phyloP scores from a whole-genome alignment of 768 basidiomycete genomes.

The Auriculariales sp. region DNA sequence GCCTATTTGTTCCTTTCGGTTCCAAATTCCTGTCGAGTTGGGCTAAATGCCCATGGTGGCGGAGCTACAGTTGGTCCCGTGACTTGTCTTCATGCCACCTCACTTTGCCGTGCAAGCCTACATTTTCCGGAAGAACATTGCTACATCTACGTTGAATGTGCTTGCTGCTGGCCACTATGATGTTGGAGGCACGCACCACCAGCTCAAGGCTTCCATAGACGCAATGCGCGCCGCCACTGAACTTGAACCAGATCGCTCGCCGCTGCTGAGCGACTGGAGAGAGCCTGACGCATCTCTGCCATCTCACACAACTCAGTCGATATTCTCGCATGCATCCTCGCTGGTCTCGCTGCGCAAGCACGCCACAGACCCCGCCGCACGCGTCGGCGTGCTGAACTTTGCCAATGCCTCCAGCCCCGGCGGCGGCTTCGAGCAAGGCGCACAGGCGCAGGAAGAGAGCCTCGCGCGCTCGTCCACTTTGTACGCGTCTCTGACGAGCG shows the following conservation, averaged over 20 bases:
- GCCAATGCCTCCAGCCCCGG: slow-evolving; percentile 64
- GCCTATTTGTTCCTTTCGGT: no score
- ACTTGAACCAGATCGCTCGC: not conserved
- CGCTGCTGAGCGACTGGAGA: not conserved
- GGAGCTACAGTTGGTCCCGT: no score
- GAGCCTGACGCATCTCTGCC: not conserved
- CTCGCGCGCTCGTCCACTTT: slow-evolving; percentile 65
- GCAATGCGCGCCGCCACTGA: not conserved
- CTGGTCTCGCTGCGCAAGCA: slow-evolving; percentile 91
- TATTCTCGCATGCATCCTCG: slow-evolving; percentile 21
- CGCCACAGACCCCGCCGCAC: slow-evolving; percentile 73
- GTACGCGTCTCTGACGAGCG: slow-evolving; percentile 44
- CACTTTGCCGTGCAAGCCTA: not conserved
- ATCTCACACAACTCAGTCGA: not conserved
- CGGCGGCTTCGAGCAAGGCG: slow-evolving; percentile 59
- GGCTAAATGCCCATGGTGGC: not conserved
- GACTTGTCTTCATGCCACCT: not conserved
- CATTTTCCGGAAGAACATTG: not conserved
- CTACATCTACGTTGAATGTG: not conserved
- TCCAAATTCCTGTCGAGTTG: not conserved
- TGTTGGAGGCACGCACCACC: not conserved
- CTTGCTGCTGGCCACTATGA: not conserved
- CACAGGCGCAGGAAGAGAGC: slow-evolving; percentile 69
- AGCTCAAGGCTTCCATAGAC: not conserved
- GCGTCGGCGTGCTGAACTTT: slow-evolving; percentile 71